A percentile compares a stretch with the other conserved stretches of the same genome.
These are phyloP conservation scores for Xylariaceae sp. DNA, from an alignment of 2,329 filamentous ascomycete species.

Conservation along the genomic window DNA sequence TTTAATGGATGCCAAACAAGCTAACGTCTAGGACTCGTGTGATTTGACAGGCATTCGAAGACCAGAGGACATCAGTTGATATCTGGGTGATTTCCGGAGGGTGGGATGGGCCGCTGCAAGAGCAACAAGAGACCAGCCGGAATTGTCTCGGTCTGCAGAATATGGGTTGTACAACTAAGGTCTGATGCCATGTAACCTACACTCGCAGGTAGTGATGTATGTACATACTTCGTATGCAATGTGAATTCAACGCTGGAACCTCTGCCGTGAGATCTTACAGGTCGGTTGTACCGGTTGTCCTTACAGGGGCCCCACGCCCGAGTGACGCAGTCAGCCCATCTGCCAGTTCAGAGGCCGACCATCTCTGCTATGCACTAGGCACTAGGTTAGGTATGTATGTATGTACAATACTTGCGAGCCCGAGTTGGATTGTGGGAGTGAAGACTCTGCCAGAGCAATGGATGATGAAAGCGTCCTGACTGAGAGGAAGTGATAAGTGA, in stretches of 20 bases:
- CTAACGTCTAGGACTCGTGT: slow-evolving; percentile 28
- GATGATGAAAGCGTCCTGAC: background rate
- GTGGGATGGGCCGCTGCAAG: slow-evolving; percentile 26
- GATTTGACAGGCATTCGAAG: slow-evolving; percentile 24
- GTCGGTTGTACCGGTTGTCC: slow-evolving; percentile 23
- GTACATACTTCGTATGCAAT: slow-evolving; percentile 12
- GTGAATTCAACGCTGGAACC: slow-evolving; percentile 21
- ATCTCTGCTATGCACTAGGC: slow-evolving; percentile 7
- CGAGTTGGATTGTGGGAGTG: slow-evolving; percentile 3
- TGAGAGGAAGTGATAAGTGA: background rate
- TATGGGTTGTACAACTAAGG: slow-evolving; percentile 18
- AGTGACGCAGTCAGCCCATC: slow-evolving; percentile 31
- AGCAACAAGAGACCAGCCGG: slow-evolving; percentile 16
- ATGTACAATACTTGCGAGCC: slow-evolving; percentile 14
- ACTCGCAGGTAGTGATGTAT: background rate
- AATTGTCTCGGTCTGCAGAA: slow-evolving; percentile 21
- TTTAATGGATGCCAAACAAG: slow-evolving; percentile 28
- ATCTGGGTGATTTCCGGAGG: slow-evolving; percentile 23
- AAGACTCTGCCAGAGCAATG: background rate
- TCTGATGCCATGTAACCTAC: slow-evolving; percentile 24
- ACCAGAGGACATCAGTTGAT: slow-evolving; percentile 22
- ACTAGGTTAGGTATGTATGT: too few species aligned
- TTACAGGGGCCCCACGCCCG: slow-evolving; percentile 24
- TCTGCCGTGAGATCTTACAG: slow-evolving; percentile 29
- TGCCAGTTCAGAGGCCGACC: slow-evolving; percentile 27